phyloP scores from a whole-genome alignment of 129 eudicot species.

The Rutidosis leptorrhynchoides region DNA sequence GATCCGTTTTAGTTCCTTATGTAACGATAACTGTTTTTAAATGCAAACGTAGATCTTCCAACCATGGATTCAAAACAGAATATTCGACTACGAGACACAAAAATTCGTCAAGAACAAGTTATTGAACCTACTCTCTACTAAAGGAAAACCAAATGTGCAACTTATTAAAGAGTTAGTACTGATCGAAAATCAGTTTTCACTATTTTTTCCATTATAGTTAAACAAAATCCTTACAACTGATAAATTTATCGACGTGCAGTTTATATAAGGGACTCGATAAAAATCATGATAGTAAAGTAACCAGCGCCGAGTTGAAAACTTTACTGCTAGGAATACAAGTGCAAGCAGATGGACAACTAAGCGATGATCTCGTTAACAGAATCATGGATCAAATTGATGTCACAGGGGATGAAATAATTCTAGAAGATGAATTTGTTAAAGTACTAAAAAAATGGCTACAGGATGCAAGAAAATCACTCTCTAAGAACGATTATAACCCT shows the following conservation, averaged over 20 bases:
- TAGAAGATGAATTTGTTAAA: constrained; percentile 46
- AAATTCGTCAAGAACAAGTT: constrained; percentile 57
- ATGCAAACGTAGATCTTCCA: constrained; percentile 47
- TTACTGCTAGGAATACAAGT: constrained; percentile 52
- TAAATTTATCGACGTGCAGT: constrained; percentile 28
- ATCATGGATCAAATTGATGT: constrained; percentile 50
- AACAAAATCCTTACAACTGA: neutral
- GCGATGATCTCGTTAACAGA: constrained; percentile 38
- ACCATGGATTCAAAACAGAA: constrained; percentile 65
- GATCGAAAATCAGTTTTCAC: neutral
- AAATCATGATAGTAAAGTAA: constrained; percentile 40
- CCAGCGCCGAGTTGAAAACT: constrained; percentile 53
- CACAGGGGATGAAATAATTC: constrained; percentile 42
- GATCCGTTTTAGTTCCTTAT: no score
- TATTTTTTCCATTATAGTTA: neutral
- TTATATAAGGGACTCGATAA: constrained; percentile 50
- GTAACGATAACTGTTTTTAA: neutral
- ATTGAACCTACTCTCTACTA: constrained; percentile 36
- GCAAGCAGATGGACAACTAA: constrained; percentile 45
- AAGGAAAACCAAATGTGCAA: constrained; percentile 50
- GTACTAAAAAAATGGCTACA: constrained; percentile 41
- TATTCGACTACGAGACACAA: constrained; percentile 46
- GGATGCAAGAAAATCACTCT: constrained; percentile 34
- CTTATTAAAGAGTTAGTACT: constrained; percentile 49
- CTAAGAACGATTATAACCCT: constrained; percentile 29